Evolutionary conservation across 768 basidiomycete genomes (phyloP), one percentile per base, ranked within the genome.

Genomic region (Candolleomyces eurysporus): DNA sequence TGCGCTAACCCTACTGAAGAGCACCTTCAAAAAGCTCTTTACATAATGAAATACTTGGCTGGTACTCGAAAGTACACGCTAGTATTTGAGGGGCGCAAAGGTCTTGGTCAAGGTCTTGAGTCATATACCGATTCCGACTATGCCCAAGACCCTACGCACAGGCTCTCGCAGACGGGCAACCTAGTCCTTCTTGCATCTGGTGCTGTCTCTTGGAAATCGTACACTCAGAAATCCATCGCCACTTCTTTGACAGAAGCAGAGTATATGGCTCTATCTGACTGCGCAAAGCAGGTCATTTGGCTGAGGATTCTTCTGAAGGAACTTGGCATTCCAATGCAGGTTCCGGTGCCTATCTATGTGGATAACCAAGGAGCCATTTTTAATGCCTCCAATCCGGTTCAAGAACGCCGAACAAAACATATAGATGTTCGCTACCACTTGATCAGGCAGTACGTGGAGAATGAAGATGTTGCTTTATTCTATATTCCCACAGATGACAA

Each of bases 401-500:
- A 46, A 16, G 57, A 66, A 39, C 55, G 49, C 40, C 66, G 9
- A 5, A 67, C 65, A 52, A 76, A 76, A 61, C 73, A 73, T 54
- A 67, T 75, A 13, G 69, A 76, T 45, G 61, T 75, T 6, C 59
- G 64, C 2, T 67, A 69, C 53, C 70, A 75, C 48, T 72, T 63
- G 49, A 72, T 74, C 39, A 51, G 69, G 0, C 65, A 71, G 55
- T 63, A 40, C 2, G 65, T 73, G 1, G 51, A 43, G 1, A 58
- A 67, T 0, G 57, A 65, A 3, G 60, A 65, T 19, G 50, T 73
- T 4, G 39, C 48, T 3, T 52, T 72, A 14, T 26, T 61, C 11
- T 69, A 69, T 57, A 63, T 72, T 21, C 71, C 74, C 0, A 69
- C 71, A 7, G 58, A 32, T 1, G 64, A 76, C 0, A 75, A 76